Base-by-base conservation (phyloP, 495 filamentous ascomycete genomes). In the Pyrenopolyporus hunteri region DNA sequence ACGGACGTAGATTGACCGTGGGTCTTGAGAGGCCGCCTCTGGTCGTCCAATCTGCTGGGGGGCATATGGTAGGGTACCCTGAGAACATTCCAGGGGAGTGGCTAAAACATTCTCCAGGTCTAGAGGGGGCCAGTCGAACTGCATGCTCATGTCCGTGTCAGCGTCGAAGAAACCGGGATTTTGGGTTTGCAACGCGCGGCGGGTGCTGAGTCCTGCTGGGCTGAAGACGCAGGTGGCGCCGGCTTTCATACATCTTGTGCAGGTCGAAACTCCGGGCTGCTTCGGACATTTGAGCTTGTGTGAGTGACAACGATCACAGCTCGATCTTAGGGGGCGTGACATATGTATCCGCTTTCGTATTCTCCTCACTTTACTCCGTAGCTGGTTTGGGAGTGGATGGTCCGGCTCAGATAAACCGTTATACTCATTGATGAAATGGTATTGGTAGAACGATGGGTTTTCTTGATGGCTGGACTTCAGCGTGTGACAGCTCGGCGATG, bases 221-320 rank as follows among this genome's bases (percentile, higher is more conserved):
- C 73, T 76, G 54, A 69, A 76, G 31, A 71, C 33, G 31, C 74
- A 76, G 14, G 40, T 6, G 9, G 63, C 48, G 32, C 66, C 65
- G 31, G 74, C 74, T 57, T 71, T 76, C 1, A 66, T 25, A 55
- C 72, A 76, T 33, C 74, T 69, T 8, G 66, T 64, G 42, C 74
- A 76, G n/a, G 55, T 60, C 25, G 57, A 46, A 22, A 66, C 23
- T 8, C 69, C 74, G 3, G 55, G 40, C 42, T 63, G 40, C 49
- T 70, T 71, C 2, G 72, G 74, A 49, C 74, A 76, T 50, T 72
- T 71, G 19, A 73, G 71, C 59, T 76, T 76, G 25, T 76, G 71
- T 13, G 67, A 68, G 49, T 76, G 74, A 45, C 74, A 76, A n/a
- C 74, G 67, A 46, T 76, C 74, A 55, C 74, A 76, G 20, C 59